Conservation (phyloP, 768 basidiomycete genomes). For the Calocybe gangraenosa region DNA sequence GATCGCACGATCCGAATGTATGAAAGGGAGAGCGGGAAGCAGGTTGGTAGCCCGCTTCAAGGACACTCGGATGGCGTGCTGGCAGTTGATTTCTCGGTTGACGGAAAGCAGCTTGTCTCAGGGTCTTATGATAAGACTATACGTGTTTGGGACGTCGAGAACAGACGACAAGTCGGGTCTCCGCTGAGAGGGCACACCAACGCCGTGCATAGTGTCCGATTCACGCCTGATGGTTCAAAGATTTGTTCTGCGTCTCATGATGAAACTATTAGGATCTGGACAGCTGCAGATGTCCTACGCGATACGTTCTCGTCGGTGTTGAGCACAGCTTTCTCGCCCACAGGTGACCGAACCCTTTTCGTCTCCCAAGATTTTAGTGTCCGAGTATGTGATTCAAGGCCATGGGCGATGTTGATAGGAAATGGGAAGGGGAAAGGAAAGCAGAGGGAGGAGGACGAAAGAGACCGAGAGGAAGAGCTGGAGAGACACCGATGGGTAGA, state of each 20-base stretch:
- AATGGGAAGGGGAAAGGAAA: no score
- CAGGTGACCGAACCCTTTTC: background rate
- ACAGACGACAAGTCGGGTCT: background rate
- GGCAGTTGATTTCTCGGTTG: conserved; percentile 12
- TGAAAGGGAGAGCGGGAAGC: conserved; percentile 10
- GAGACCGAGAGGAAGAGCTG: no score
- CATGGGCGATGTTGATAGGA: no score
- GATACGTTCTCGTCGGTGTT: background rate
- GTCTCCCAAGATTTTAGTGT: background rate
- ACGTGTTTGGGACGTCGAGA: conserved; percentile 1
- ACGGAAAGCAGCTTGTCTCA: conserved; percentile 9
- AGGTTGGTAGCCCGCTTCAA: background rate
- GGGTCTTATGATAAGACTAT: background rate
- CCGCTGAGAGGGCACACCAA: background rate
- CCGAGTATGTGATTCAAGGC: background rate
- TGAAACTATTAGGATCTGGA: background rate
- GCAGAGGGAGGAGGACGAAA: no score
- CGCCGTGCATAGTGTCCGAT: background rate
- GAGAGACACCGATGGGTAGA: no score
- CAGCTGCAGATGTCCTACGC: no score
- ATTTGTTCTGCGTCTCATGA: background rate
- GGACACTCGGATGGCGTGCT: background rate
- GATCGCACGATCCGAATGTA: conserved; percentile 13
- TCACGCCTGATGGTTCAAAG: background rate
- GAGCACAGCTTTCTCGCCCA: background rate